A percentile compares a stretch with the other conserved stretches of the same genome.
phyloP scores from a whole-genome alignment of 2,329 filamentous ascomycete genomes.

The Colletotrichum paranaense region DNA sequence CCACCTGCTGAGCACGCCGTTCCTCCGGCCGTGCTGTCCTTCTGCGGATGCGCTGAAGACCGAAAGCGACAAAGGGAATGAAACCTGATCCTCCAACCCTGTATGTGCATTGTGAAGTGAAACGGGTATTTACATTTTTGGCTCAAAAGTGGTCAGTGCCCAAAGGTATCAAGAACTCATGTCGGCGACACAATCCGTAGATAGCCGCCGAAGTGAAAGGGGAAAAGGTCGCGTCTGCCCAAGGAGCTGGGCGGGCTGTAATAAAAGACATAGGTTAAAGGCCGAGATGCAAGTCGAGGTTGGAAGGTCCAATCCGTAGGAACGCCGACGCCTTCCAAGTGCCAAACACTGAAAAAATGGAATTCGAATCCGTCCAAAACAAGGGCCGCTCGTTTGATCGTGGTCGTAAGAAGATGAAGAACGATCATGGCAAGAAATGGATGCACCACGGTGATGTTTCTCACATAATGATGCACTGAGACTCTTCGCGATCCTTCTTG shows the following conservation, averaged over 20 bases:
- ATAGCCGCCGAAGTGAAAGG: slow-evolving; percentile 4
- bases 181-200: slow-evolving; percentile 12
- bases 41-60: slow-evolving; percentile 12
- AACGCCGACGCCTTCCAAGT: slow-evolving; percentile 35
- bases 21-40: slow-evolving; percentile 7
- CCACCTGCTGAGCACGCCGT: slow-evolving; percentile 10
- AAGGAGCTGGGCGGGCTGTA: slow-evolving; percentile 26
- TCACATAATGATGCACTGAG: slow-evolving; percentile 72
- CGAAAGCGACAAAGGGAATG: slow-evolving; percentile 8
- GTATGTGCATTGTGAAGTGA: slow-evolving; percentile 25
- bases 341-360: slow-evolving; percentile 21
- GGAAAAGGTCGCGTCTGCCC: slow-evolving; percentile 19
- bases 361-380: slow-evolving; percentile 21
- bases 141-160: slow-evolving; percentile 25
- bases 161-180: slow-evolving; percentile 34
- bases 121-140: slow-evolving; percentile 31
- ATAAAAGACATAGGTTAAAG: slow-evolving; percentile 29
- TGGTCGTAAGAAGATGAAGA: slow-evolving; percentile 6
- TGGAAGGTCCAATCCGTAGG: slow-evolving; percentile 26
- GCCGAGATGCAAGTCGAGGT: slow-evolving; percentile 7
- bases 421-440: neutral
- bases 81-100: slow-evolving; percentile 7
- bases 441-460: neutral
- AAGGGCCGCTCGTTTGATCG: slow-evolving; percentile 24
- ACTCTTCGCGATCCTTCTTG: slow-evolving; percentile 72